Conservation (phyloP, 1,284 basidiomycete species). For the Mycena sp. region DNA sequence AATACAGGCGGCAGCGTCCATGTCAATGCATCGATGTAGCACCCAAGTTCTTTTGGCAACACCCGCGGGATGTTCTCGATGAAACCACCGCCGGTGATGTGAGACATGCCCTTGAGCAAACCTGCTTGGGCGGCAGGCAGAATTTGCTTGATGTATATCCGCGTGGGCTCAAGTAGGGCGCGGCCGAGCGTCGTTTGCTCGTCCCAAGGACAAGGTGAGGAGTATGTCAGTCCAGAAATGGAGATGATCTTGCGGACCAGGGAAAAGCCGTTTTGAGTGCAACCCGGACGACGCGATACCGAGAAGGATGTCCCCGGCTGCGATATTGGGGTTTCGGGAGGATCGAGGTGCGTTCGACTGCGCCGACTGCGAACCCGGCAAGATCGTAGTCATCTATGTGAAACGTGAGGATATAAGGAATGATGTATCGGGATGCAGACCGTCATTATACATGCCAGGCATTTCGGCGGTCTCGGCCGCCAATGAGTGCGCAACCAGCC, state of each 20-base stretch:
- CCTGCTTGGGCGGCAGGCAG: conserved; percentile 81
- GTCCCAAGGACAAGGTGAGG: conserved; percentile 89
- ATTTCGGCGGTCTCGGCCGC: conserved; percentile 99
- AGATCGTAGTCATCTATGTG: conserved; percentile 92
- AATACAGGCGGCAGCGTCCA: conserved; percentile 92
- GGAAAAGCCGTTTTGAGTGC: conserved; percentile 98
- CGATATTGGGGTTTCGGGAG: conserved; percentile 82
- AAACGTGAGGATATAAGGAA: conserved; percentile 6
- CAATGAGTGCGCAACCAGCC: conserved; percentile 93
- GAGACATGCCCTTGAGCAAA: conserved; percentile 92
- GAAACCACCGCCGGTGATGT: conserved; percentile 99
- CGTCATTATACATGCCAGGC: conserved; percentile 95
- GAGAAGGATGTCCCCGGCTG: conserved; percentile 88
- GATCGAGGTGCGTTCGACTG: conserved; percentile 86
- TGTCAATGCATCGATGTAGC: conserved; percentile 80
- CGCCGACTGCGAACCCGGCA: conserved; percentile 97
- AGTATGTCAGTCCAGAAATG: conserved; percentile 71
- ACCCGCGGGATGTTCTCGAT: conserved; percentile 96
- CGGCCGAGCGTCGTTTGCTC: conserved; percentile 74
- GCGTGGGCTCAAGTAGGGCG: conserved; percentile 87
- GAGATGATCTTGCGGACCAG: conserved; percentile 92
- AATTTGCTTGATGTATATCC: conserved; percentile 89
- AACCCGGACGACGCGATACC: conserved; percentile 93
- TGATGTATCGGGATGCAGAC: conserved; percentile 53
- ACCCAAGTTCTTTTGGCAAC: conserved; percentile 83